These are phyloP conservation scores for Postia placenta DNA, from an alignment of 768 basidiomycete species.

Conservation along the genomic window DNA sequence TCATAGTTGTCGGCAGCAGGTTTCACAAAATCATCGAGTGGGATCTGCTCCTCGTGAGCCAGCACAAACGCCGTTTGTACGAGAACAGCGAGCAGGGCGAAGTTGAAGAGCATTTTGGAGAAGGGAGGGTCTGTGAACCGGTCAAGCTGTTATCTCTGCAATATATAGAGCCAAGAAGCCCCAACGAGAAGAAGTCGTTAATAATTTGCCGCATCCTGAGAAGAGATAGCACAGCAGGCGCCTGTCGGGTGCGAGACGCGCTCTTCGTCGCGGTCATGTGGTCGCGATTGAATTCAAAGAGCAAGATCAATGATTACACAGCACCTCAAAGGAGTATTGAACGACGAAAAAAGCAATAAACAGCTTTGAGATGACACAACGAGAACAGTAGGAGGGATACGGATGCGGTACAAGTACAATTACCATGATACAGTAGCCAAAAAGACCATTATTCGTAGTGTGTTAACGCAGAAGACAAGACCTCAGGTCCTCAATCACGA, in stretches of 20 bases:
- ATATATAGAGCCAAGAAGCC: not conserved
- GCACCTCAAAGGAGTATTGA: too few relatives aligned
- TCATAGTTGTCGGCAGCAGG: not conserved
- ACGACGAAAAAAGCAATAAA: too few relatives aligned
- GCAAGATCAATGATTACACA: too few relatives aligned
- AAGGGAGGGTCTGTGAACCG: not conserved
- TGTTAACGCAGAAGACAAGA: not conserved
- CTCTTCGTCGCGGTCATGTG: not conserved
- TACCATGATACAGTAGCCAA: not conserved
- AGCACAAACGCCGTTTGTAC: not conserved
- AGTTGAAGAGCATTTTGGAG: not conserved
- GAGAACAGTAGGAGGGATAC: too few relatives aligned
- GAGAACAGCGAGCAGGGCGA: not conserved
- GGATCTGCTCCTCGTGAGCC: conserved; percentile 3
- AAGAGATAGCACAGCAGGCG: not conserved
- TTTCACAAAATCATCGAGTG: conserved; percentile 1
- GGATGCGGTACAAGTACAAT: too few relatives aligned
- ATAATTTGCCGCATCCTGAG: not conserved
- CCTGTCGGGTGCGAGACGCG: not conserved
- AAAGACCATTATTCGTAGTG: not conserved
- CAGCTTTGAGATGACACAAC: too few relatives aligned
- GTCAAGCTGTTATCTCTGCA: not conserved
- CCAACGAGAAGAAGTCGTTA: not conserved
- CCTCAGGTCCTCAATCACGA: too few relatives aligned
- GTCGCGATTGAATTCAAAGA: too few relatives aligned